Base-by-base conservation (phyloP, 1,139 yeast species). In the Pichia sp. region DNA sequence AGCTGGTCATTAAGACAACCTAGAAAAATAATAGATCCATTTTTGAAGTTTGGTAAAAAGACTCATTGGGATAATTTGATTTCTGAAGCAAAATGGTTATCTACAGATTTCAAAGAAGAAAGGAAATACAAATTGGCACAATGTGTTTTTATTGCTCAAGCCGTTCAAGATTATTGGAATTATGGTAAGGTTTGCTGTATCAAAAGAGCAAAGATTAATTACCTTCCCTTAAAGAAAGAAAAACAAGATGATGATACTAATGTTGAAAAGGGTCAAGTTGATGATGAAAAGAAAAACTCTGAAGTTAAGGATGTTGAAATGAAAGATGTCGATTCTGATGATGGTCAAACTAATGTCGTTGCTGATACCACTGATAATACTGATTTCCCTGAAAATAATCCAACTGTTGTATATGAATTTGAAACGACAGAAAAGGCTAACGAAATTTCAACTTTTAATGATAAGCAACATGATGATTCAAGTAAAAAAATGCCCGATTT, bases 1-100 rank as follows among this genome's bases (percentile, higher is more conserved):
- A 79, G 84, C 53, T 93, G 98, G 98, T 83, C 96, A 22, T 66
- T 89, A 42, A 72, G 95, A 38, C 98, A 93, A 59, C 95, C 95
- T 1, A 70, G 74, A 40, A 72, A 75, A 49, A 80, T 72, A 53
- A 60, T 70, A 21, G 94, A 87, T 49, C 96, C 97, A 0, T 73
- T 76, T 40, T 35, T 57, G 25, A 47, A 49, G 11, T 63, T 60
- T 40, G 60, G 63, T 37, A 50, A 52, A 15, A 43, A 40, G 19
- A 66, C 79, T 4, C 88, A 84, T 50, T 80, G 94, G 87, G 91
- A 83, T 53, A 64, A 71, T 48, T 50, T 89, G 31, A 49, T 91
- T n/a, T 76, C 77, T 31, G 98, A 91, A 59, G 85, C 78, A 52
- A 76, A 76, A 49, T 88, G 96, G 96, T 71, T 88, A 80, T 76